A percentile compares a stretch with the other conserved stretches of the same genome.
phyloP scores from a whole-genome alignment of 257 asterid species.

The Echium plantagineum region DNA sequence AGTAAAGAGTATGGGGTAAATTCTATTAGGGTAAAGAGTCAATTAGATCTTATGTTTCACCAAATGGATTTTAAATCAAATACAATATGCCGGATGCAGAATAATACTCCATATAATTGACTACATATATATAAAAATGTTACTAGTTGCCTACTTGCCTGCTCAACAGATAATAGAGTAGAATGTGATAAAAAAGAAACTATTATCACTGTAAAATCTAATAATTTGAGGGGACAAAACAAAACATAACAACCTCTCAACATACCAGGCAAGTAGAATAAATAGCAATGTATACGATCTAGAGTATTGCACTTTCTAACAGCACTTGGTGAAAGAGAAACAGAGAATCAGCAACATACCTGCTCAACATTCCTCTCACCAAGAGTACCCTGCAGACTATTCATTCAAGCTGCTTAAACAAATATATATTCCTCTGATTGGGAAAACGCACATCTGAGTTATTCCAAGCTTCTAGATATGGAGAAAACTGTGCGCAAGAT shows the following conservation, averaged over 20 bases:
- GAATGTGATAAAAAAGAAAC: background rate
- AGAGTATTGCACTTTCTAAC: background rate
- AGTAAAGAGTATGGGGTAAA: no score
- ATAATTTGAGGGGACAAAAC: background rate
- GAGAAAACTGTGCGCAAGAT: conserved; percentile 3
- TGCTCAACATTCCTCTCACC: conserved; percentile 47
- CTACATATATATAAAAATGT: background rate
- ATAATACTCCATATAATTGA: background rate
- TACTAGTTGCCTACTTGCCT: background rate
- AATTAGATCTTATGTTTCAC: no score
- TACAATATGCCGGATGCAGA: no score
- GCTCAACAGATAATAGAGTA: background rate
- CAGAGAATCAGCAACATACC: conserved; percentile 24
- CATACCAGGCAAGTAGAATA: background rate
- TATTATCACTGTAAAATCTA: background rate
- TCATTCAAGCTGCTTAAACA: conserved; percentile 42
- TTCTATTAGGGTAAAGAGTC: background rate
- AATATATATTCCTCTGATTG: conserved; percentile 14
- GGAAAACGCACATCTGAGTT: conserved; percentile 19
- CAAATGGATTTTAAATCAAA: no score
- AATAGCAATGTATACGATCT: background rate
- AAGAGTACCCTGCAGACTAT: conserved; percentile 29
- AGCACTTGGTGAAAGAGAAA: background rate
- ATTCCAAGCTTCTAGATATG: conserved; percentile 15
- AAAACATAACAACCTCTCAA: background rate